These are phyloP conservation scores for Boletus hoseneyae DNA, from an alignment of 1,284 basidiomycete species.

Conservation along the genomic window DNA sequence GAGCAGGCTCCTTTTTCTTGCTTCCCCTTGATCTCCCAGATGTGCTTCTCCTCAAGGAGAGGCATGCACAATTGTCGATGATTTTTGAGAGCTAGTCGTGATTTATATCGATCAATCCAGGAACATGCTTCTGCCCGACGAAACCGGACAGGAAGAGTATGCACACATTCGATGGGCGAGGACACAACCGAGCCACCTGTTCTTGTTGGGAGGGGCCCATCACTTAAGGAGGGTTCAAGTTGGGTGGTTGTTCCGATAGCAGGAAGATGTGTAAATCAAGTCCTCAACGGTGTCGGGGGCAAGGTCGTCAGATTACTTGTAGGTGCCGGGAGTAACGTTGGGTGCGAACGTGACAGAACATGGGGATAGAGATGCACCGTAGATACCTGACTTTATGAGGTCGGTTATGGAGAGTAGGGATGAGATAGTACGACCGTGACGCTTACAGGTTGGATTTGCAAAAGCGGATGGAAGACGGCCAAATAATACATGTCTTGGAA, in stretches of 20 bases:
- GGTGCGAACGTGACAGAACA: constrained; percentile 66
- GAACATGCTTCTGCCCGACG: constrained; percentile 76
- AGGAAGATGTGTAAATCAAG: constrained; percentile 40
- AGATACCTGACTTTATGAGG: constrained; percentile 56
- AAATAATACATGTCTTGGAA: too few species aligned
- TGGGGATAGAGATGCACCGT: constrained; percentile 44
- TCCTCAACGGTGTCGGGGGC: constrained; percentile 32
- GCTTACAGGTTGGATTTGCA: constrained; percentile 14
- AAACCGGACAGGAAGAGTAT: constrained; percentile 92
- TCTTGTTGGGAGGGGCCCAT: constrained; percentile 53
- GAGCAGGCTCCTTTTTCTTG: constrained; percentile 66
- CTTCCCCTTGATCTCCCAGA: constrained; percentile 65
- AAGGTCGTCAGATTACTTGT: constrained; percentile 45
- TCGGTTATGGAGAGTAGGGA: constrained; percentile 21
- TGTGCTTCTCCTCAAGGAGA: constrained; percentile 59
- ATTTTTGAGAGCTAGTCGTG: constrained; percentile 76
- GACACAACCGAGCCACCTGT: constrained; percentile 68
- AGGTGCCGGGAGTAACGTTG: constrained; percentile 66
- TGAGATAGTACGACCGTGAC: not conserved
- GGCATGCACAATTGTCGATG: constrained; percentile 64
- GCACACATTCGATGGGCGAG: constrained; percentile 89
- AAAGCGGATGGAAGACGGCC: constrained; percentile 16
- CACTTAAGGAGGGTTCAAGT: constrained; percentile 37
- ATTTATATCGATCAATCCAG: constrained; percentile 79
- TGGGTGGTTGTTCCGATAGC: constrained; percentile 39